These are phyloP conservation scores for Helichrysum umbraculigerum DNA, from an alignment of 129 eudicot genomes.

Conservation along the genomic window DNA sequence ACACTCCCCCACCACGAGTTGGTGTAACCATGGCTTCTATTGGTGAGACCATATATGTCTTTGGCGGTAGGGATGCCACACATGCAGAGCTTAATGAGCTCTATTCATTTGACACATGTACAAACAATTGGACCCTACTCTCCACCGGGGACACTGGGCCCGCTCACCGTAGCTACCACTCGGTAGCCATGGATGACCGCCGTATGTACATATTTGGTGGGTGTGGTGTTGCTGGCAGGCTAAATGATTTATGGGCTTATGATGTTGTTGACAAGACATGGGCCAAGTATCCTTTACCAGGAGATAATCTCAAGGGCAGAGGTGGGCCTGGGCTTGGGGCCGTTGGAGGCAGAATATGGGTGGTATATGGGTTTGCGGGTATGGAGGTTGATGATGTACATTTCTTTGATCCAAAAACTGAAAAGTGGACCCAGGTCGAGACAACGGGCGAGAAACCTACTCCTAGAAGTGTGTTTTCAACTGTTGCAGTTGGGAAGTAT, in stretches of 20 bases:
- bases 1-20: conserved; percentile 92
- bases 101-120: conserved; percentile 68
- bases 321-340: conserved; percentile 91
- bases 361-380: conserved; percentile 89
- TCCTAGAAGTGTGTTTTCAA: conserved; percentile 80
- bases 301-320: conserved; percentile 78
- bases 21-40: conserved; percentile 94
- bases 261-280: conserved; percentile 51
- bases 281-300: conserved; percentile 64
- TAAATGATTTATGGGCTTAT: conserved; percentile 88
- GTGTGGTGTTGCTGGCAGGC: conserved; percentile 76
- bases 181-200: conserved; percentile 66
- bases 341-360: conserved; percentile 73
- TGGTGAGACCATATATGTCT: conserved; percentile 65
- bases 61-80: conserved; percentile 83
- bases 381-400: conserved; percentile 91
- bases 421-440: conserved; percentile 78
- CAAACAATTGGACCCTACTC: conserved; percentile 72
- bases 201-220: conserved; percentile 80
- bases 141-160: conserved; percentile 70
- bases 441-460: conserved; percentile 80
- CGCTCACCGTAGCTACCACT: conserved; percentile 87
- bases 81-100: conserved; percentile 92
- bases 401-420: conserved; percentile 51
- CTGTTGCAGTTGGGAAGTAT: conserved; percentile 62